Conservation (phyloP, 2,329 filamentous ascomycete genomes). For the Ophiostoma pallidulum region DNA sequence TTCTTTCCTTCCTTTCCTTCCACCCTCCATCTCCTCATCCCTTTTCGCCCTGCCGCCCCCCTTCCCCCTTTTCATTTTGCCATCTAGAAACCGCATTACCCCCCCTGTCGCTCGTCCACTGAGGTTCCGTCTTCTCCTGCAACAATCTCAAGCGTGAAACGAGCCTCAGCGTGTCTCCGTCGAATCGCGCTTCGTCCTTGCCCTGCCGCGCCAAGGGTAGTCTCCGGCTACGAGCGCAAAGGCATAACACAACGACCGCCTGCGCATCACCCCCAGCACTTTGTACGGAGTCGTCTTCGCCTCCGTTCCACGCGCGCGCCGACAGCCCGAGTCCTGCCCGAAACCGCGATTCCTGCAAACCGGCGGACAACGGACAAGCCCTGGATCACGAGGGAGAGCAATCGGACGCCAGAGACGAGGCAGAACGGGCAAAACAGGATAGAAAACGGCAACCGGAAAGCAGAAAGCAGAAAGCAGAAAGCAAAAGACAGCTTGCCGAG, state of each 20-base stretch:
- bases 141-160: constrained; percentile 7
- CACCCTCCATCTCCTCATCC: background rate
- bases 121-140: constrained; percentile 2
- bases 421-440: background rate
- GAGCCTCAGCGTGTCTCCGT: background rate
- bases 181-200: background rate
- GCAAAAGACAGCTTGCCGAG: background rate
- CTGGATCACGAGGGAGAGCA: too few species aligned
- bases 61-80: background rate
- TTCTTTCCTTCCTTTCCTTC: background rate
- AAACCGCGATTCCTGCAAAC: too few species aligned
- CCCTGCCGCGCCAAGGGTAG: background rate
- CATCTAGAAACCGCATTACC: too few species aligned
- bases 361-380: too few species aligned
- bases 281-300: too few species aligned
- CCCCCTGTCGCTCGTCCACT: constrained; percentile 2
- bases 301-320: too few species aligned
- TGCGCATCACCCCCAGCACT: too few species aligned
- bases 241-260: background rate
- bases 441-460: background rate
- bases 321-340: too few species aligned
- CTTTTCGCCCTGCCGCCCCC: background rate
- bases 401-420: background rate
- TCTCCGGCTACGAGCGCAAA: background rate
- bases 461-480: background rate